phyloP scores from a whole-genome alignment of 768 basidiomycete genomes.

The Suillus spraguei region DNA sequence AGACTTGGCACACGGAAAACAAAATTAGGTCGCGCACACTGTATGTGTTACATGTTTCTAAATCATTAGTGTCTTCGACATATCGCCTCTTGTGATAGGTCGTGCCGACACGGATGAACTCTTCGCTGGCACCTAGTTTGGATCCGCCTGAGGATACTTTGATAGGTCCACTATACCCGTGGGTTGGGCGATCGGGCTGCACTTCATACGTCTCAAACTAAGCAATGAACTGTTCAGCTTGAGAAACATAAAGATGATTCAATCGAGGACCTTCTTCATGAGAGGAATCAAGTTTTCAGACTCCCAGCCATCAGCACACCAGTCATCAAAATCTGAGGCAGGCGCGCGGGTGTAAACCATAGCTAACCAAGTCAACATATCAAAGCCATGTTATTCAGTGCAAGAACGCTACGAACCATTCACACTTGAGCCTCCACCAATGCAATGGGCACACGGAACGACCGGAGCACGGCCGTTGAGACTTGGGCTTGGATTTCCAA shows the following conservation, averaged over 20 bases:
- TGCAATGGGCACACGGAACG: constrained; percentile 20
- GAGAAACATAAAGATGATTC: neutral
- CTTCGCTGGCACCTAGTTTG: constrained; percentile 27
- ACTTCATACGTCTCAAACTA: constrained; percentile 28
- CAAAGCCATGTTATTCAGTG: neutral
- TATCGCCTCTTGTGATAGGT: constrained; percentile 48
- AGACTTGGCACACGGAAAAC: neutral
- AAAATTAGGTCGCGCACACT: constrained; percentile 17
- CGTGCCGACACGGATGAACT: constrained; percentile 49
- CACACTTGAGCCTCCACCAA: constrained; percentile 30
- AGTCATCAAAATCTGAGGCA: constrained; percentile 32
- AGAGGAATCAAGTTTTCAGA: constrained; percentile 28
- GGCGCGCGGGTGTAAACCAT: constrained; percentile 25
- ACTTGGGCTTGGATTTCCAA: constrained; percentile 15
- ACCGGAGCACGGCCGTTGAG: constrained; percentile 20
- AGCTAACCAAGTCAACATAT: constrained; percentile 12
- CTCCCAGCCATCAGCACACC: constrained; percentile 30
- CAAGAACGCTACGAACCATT: constrained; percentile 19
- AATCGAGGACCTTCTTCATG: constrained; percentile 23
- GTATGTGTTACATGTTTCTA: constrained; percentile 34
- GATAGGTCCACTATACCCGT: constrained; percentile 27
- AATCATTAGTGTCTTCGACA: constrained; percentile 50
- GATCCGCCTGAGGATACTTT: constrained; percentile 29
- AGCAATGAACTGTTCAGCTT: neutral
- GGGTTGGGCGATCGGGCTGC: constrained; percentile 18